Base-by-base conservation (phyloP, 176 grass and related monocot genomes). In the Carex myosuroides region DNA sequence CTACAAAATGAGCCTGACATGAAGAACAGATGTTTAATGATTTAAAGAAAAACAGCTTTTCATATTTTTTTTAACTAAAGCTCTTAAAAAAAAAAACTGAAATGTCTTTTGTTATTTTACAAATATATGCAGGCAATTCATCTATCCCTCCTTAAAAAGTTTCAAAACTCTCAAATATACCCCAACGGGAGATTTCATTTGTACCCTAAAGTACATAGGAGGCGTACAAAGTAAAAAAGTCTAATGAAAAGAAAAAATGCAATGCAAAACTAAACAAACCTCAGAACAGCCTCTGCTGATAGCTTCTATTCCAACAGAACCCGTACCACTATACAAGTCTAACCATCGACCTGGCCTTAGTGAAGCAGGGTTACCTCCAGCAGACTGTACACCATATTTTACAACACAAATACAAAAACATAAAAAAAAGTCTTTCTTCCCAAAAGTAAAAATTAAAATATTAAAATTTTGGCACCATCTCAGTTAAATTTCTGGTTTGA, bases 291-390 rank as follows among this genome's bases (percentile, higher is more conserved):
- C 96, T 81, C 96, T 68, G 79, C 96, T 99, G 79, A 99, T 93
- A 86, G 96, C 96, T 93, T 99, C 96, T 83, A 99, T 99, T 82
- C 96, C 93, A 86, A 95, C 96, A 22, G 93, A 95, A 83, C 96
- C 96, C 44, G 96, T 99, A 74, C 95, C 93, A 56, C 96, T 93
- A 83, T 99, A 99, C 83, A 99, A 81, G 70, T 99, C 96, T 86
- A 99, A 86, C 96, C 96, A 99, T 32, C 84, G 65, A 81, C 96
- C 93, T 66, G 96, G 96, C 83, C 87, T 95, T 55, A 99, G 89
- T 41, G 91, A 93, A 88, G 96, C 89, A 83, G 96, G 96, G 79
- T 66, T 93, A 87, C 96, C 96, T 86, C 91, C 88, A 89, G 93
- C 93, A 70, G 86, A 89, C 96, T 99, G 86, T 53, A 88, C 60